Base-by-base conservation (phyloP, 2,329 filamentous ascomycete species). In the Huntiella moniliformis region DNA sequence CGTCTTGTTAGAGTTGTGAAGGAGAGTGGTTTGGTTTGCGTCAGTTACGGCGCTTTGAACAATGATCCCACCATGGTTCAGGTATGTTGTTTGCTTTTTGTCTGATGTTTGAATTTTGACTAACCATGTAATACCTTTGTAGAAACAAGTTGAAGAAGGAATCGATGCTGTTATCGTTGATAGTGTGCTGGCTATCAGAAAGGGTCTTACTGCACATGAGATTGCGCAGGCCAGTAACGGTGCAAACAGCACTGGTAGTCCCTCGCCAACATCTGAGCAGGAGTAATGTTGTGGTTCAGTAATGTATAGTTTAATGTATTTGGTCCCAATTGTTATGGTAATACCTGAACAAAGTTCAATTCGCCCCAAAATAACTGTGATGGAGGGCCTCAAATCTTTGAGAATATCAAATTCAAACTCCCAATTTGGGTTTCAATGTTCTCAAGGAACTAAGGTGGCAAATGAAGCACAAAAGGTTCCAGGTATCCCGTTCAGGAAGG, bases 121-220 rank as follows among this genome's bases (percentile, higher is more conserved):
- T 46, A 47, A 46, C 39, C 28, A 28, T 43, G 22, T 8, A 2
- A 54, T 51, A 42, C 44, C n/a, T 52, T 43, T 54, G 53, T 57
- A 87, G 78, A 66, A 80, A 52, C 91, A 98, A 77, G 84, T 92
- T 7, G 82, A 84, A 46, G 84, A 95, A 62, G 88, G 91, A 41
- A 95, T 98, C 51, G 91, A 98, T 58, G 91, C 91, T 1, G 88
- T 98, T 45, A 98, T 98, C 57, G 91, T 96, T 11, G 91, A 98
- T 59, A 91, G 77, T 51, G 88, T 98, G 3, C 72, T 96, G 28
- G 84, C 84, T 36, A 95, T 98, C 54, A 77, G 88, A 40, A 86
- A 94, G 61, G 88, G 85, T 1, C 70, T 98, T 51, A 91, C 83
- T 1, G 63, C 57, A 32, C 48, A 47, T 16, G 44, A 50, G 32